Evolutionary conservation across 2,329 filamentous ascomycete species (phyloP), one percentile per base, ranked within the genome.

Genomic region (Aspergillus ibericus): DNA sequence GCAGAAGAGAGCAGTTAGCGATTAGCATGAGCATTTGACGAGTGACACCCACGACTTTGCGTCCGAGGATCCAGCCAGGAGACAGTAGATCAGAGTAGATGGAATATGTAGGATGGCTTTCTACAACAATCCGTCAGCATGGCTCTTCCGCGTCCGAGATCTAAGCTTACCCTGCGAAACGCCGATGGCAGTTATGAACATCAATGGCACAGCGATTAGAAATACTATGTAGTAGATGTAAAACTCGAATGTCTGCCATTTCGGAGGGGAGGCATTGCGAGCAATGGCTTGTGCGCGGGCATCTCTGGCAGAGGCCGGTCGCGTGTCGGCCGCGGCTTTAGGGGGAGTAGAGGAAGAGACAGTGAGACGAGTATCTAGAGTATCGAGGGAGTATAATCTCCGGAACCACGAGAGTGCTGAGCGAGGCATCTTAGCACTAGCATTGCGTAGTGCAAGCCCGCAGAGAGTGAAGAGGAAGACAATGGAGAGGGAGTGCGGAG

Each of bases 231-330:
- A 89, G 79, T 99, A 98, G 55, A 92, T 67, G 72, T 86, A 89
- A 78, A 95, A 98, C 77, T 99, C 95, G 2, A 84, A 83, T 0
- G 92, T 96, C 22, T 83, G 85, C 93, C 93, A 99, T 87, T 85
- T 89, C 44, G 93, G 84, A 35, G 86, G 85, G 61, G 81, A 56
- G 75, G 82, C 69, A 71, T 78, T 74, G 74, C 80, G 80, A 65
- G 78, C 70, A 59, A 73, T 75, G 56, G 75, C 74, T 65, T 68
- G 68, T 49, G 71, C 67, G 59, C 72, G 72, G 63, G 68, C 68
- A 72, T 74, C 70, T 70, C 73, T 75, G 32, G 66, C 68, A 55
- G 58, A 75, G 68, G 58, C 59, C 52, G 72, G 64, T 67, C 82
- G 79, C 60, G 81, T 75, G 68, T 87, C 83, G 59, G 84, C 75